These are phyloP conservation scores for Tuber brumale DNA, from an alignment of 495 filamentous ascomycete species.

Conservation along the genomic window DNA sequence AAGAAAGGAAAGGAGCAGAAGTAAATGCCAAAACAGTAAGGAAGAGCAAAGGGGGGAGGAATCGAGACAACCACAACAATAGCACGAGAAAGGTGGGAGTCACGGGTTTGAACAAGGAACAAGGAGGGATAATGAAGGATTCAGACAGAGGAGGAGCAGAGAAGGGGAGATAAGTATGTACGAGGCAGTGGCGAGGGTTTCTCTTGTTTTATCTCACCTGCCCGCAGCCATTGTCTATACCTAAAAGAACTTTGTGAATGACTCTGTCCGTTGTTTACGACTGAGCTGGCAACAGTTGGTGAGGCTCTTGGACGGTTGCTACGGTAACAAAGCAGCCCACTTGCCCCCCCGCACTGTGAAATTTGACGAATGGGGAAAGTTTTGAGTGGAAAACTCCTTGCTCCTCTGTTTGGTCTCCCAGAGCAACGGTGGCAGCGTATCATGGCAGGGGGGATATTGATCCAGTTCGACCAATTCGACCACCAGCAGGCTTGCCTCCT, in stretches of 20 bases:
- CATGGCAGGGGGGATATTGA: background rate
- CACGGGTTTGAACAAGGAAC: slow-evolving; percentile 32
- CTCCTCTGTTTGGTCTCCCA: background rate
- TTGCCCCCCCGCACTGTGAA: slow-evolving; percentile 25
- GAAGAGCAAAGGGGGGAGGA: slow-evolving; percentile 19
- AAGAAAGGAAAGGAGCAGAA: slow-evolving; percentile 15
- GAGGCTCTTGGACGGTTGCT: slow-evolving; percentile 27
- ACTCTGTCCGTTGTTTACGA: slow-evolving; percentile 30
- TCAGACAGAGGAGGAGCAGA: slow-evolving; percentile 9
- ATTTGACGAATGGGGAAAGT: slow-evolving; percentile 15
- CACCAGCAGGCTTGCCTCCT: background rate
- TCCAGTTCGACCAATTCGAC: background rate
- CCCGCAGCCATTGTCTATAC: background rate
- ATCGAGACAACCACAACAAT: slow-evolving; percentile 34
- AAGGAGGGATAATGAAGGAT: slow-evolving; percentile 30
- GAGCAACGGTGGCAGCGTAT: background rate
- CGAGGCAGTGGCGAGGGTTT: background rate
- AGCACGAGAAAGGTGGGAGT: slow-evolving; percentile 27
- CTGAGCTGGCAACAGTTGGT: slow-evolving; percentile 31
- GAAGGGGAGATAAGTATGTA: slow-evolving; percentile 33
- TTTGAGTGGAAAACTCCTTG: background rate
- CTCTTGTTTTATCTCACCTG: background rate
- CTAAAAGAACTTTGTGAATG: slow-evolving; percentile 14
- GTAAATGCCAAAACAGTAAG: slow-evolving; percentile 25
- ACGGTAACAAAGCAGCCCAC: slow-evolving; percentile 27